Percentiles rank a stretch among this genome's conserved stretches.
Conservation (phyloP, 2,329 filamentous ascomycete species). For the Celoporthe dispersa region DNA sequence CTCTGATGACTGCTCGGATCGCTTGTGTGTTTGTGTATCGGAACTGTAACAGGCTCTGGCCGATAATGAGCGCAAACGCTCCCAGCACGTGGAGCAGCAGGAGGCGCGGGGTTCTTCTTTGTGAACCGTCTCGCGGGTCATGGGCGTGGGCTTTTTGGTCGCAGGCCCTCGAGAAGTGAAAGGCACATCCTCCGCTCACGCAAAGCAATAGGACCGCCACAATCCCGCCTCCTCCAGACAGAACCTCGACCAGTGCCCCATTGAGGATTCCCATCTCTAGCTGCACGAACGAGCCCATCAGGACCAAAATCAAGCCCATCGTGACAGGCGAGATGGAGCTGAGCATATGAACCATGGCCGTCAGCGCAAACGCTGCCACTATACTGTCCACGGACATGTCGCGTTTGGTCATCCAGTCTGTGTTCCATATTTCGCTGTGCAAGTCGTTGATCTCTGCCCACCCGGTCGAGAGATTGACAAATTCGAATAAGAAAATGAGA, state of each 20-base stretch:
- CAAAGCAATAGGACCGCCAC: not conserved
- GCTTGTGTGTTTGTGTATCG: not conserved
- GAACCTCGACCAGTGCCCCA: not conserved
- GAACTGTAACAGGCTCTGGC: not conserved
- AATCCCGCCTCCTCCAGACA: not conserved
- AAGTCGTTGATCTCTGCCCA: not conserved
- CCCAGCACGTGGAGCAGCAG: not conserved
- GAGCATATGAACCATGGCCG: not conserved
- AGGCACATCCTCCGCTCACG: not conserved
- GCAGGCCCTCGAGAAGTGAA: not conserved
- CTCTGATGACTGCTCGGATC: conserved; percentile 4
- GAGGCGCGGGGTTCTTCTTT: not conserved
- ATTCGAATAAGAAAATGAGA: not conserved
- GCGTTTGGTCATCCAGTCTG: not conserved
- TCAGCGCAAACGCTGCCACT: not conserved
- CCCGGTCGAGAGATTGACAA: not conserved
- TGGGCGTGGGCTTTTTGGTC: not conserved
- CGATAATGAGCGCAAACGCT: not conserved
- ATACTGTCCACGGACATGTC: not conserved
- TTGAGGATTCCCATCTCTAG: not conserved
- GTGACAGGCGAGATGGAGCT: not conserved
- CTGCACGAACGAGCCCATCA: not conserved
- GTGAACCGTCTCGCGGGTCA: not conserved
- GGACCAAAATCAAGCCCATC: not conserved
- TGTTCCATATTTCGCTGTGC: not conserved